Evolutionary conservation across 1,284 basidiomycete species (phyloP), one percentile per base, ranked within the genome.

Genomic region (Abortiporus biennis): DNA sequence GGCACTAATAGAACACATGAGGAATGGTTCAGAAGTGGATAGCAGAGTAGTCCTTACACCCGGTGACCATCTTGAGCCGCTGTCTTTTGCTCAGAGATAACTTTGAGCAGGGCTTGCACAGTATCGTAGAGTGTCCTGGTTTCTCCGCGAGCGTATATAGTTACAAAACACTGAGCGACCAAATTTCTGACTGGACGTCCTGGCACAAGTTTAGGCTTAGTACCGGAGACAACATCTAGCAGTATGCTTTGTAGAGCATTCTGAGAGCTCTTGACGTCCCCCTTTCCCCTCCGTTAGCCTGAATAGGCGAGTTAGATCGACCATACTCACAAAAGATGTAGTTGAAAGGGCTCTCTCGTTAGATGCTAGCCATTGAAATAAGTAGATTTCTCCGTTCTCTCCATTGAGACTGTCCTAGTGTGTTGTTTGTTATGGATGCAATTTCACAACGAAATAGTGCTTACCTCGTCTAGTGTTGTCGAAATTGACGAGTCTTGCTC

Each of bases 101-200:
- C 74, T 64, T 82, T 90, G 43, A 93, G 62, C 42, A 93, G 73
- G 1, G 74, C 61, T 55, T 92, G 87, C n/a, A 95, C 61, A 5
- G 88, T 85, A 55, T 98, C 94, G 54, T 93, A 97, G 40, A 96
- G 65, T 1, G 84, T 80, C 58, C 83, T 77, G 2, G 83, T 84
- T 57, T 97, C 93, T 50, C 87, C 88, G 13, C 82, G 76, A 25
- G 71, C 74, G 64, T 95, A 94, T n/a, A 96, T 55, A 16, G 72
- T 61, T 40, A 90, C 66, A 34, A 97, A 65, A 54, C 89, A 92
- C 67, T 88, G 72, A 4, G 88, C 80, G 36, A 87, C 75, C 2
- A 92, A 69, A 47, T 87, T 85, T 29, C 95, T 76, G 38, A 92
- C 68, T 2, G 91, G 91, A 17, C 92, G 80, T 16, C 94, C 93